Conservation (phyloP, 768 basidiomycete genomes). For the Gyrodon lividus region DNA sequence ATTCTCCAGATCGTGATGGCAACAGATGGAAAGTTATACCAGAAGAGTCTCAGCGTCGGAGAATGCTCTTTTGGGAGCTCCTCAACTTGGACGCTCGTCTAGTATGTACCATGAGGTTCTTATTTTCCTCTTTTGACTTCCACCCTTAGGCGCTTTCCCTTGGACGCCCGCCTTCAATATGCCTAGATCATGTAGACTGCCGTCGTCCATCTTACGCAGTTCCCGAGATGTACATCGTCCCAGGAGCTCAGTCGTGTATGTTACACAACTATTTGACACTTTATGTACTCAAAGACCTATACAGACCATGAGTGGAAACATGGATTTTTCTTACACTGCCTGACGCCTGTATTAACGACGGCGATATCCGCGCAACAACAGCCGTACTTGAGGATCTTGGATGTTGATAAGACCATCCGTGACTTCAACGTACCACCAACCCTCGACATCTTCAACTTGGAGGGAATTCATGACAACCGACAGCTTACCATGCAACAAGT, state of each 20-base stretch:
- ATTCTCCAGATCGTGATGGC: conserved; percentile 59
- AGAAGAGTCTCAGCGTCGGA: conserved; percentile 68
- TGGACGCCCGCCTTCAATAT: conserved; percentile 69
- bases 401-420: conserved; percentile 54
- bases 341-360: conserved; percentile 60
- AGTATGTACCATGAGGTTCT: conserved; percentile 42
- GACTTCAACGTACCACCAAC: conserved; percentile 53
- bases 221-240: conserved; percentile 30
- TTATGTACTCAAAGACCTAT: conserved; percentile 10
- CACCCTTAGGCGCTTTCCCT: conserved; percentile 59
- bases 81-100: conserved; percentile 66
- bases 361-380: conserved; percentile 53
- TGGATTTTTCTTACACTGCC: conserved; percentile 59
- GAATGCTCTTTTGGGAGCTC: conserved; percentile 73
- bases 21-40: conserved; percentile 64
- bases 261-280: conserved; percentile 6
- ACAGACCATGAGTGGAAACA: conserved; percentile 74
- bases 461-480: conserved; percentile 41
- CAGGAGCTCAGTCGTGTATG: conserved; percentile 31
- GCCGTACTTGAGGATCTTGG: conserved; percentile 49
- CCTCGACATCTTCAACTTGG: conserved; percentile 43
- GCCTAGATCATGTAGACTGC: conserved; percentile 64
- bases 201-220: conserved; percentile 36
- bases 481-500: conserved; percentile 66
- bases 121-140: conserved; percentile 11